A percentile compares a stretch with the other conserved stretches of the same genome.
Conservation (phyloP, 164 flowering plant species). For the Euptelea pleiosperma region DNA sequence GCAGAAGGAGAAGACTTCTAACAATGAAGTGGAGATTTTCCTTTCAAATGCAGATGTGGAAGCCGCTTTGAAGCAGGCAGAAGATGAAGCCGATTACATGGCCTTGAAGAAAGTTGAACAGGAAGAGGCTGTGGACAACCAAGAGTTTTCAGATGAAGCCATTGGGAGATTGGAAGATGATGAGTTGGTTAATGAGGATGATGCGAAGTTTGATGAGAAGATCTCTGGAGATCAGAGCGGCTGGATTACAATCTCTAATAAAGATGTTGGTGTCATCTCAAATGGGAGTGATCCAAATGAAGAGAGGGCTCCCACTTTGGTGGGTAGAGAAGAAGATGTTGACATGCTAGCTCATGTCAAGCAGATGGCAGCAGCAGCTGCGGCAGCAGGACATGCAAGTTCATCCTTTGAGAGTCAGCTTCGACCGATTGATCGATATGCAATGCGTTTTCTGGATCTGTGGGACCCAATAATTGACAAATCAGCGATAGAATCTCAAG, state of each 20-base stretch:
- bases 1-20: constrained; percentile 41
- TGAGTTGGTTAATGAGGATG: constrained; percentile 80
- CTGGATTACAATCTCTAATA: constrained; percentile 23
- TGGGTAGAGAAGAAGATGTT: constrained; percentile 64
- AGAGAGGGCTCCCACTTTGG: constrained; percentile 48
- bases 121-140: constrained; percentile 98
- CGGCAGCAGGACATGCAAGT: constrained; percentile 85
- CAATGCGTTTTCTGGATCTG: constrained; percentile 78
- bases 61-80: constrained; percentile 89
- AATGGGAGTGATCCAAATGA: constrained; percentile 40
- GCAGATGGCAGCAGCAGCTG: constrained; percentile 96
- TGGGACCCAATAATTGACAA: constrained; percentile 94
- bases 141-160: constrained; percentile 91
- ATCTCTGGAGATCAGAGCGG: constrained; percentile 39
- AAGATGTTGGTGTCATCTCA: constrained; percentile 25
- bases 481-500: constrained; percentile 59
- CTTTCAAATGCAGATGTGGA: constrained; percentile 88
- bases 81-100: constrained; percentile 99
- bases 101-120: constrained; percentile 91
- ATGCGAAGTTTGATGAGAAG: constrained; percentile 56
- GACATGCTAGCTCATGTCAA: constrained; percentile 95
- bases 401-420: constrained; percentile 81
- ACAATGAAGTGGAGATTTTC: constrained; percentile 37
- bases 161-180: constrained; percentile 85
- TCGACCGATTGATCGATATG: constrained; percentile 95